Percentiles rank a stretch among this genome's conserved stretches.
phyloP scores from a whole-genome alignment of 371 early-diverging fungal genomes.

The Mucor mucedo region DNA sequence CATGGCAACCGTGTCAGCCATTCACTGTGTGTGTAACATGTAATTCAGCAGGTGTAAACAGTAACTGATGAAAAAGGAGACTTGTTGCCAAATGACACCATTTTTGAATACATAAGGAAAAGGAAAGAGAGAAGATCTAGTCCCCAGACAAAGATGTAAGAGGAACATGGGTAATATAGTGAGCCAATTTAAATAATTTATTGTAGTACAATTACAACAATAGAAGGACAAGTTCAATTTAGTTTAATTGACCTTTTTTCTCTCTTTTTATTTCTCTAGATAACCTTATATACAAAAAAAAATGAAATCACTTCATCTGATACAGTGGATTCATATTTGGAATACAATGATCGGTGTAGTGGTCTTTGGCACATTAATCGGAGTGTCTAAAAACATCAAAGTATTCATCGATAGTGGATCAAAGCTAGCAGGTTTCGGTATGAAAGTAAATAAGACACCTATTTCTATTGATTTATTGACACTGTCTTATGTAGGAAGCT shows the following conservation, averaged over 20 bases:
- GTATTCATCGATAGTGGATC: conserved; percentile 37
- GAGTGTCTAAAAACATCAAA: conserved; percentile 31
- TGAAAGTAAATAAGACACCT: background rate
- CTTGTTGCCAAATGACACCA: no score
- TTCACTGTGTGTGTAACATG: no score
- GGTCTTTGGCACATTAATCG: conserved; percentile 29
- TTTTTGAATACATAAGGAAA: no score
- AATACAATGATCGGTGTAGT: conserved; percentile 23
- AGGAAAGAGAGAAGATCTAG: no score
- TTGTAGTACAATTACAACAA: conserved; percentile 8
- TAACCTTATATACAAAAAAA: background rate
- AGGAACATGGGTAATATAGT: no score
- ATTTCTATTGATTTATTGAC: no score
- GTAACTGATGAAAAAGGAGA: no score
- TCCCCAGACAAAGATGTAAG: no score
- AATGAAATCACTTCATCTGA: conserved; percentile 14
- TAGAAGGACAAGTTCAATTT: background rate
- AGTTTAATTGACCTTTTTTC: conserved; percentile 1
- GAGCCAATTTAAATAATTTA: no score
- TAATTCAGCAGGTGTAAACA: no score
- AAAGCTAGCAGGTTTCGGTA: conserved; percentile 43
- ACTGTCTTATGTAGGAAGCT: conserved; percentile 29
- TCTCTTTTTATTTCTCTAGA: background rate
- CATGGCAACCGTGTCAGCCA: no score
- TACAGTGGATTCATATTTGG: conserved; percentile 29